These are phyloP conservation scores for Melanomma pulvis-pyrius DNA, from an alignment of 495 filamentous ascomycete species.

Conservation along the genomic window DNA sequence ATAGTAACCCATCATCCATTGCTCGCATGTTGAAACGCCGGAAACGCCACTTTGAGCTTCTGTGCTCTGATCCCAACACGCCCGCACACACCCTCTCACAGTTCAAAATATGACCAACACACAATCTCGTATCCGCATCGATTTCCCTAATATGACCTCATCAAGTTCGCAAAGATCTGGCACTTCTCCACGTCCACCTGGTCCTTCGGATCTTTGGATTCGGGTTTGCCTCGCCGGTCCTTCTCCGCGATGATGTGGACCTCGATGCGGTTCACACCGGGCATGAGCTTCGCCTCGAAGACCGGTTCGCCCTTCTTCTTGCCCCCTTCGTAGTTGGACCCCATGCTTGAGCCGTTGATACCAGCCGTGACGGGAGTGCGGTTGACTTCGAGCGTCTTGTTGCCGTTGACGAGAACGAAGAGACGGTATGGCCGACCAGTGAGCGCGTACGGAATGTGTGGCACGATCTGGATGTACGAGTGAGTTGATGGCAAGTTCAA, in stretches of 20 bases:
- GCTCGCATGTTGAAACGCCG: too few species aligned
- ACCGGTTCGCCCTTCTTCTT: conserved; percentile 42
- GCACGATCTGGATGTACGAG: conserved; percentile 65
- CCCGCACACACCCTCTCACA: neutral
- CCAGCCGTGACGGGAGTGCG: conserved; percentile 32
- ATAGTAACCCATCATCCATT: too few species aligned
- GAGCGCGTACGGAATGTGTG: conserved; percentile 59
- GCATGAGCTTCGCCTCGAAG: conserved; percentile 43
- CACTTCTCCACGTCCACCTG: conserved; percentile 47
- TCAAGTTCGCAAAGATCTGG: conserved; percentile 45
- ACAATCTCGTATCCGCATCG: neutral
- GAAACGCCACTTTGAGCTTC: too few species aligned
- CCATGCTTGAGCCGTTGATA: conserved; percentile 19
- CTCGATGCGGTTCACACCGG: conserved; percentile 47
- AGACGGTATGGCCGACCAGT: conserved; percentile 64
- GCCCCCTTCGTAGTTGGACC: conserved; percentile 10
- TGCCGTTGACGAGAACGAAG: conserved; percentile 59
- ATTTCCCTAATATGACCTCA: conserved; percentile 29
- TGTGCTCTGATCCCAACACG: too few species aligned
- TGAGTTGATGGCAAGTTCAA: conserved; percentile 65
- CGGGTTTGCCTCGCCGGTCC: conserved; percentile 12
- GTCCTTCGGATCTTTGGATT: conserved; percentile 26
- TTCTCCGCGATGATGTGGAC: conserved; percentile 45
- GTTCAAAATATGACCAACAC: neutral
- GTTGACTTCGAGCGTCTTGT: conserved; percentile 34